These are phyloP conservation scores for Alternaria metachromatica DNA, from an alignment of 2,329 filamentous ascomycete species.

Conservation along the genomic window DNA sequence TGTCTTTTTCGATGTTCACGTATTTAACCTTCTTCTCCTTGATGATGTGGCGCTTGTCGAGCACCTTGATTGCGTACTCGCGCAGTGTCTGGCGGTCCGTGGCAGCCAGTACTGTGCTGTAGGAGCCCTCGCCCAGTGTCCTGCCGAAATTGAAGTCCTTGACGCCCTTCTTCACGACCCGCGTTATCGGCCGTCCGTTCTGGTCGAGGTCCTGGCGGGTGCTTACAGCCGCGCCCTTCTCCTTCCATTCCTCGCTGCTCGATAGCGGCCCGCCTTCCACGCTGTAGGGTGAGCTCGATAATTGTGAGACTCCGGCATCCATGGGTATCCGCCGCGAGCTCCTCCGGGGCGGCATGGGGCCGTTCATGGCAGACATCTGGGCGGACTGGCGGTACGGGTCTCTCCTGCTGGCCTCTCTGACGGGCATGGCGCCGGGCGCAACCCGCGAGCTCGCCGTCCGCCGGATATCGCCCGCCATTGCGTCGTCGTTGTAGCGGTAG, in stretches of 20 bases:
- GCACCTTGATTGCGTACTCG: slow-evolving; percentile 96
- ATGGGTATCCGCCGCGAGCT: slow-evolving; percentile 75
- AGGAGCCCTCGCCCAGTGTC: slow-evolving; percentile 92
- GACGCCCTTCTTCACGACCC: slow-evolving; percentile 94
- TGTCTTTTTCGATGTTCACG: slow-evolving; percentile 99
- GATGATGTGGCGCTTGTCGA: slow-evolving; percentile 98
- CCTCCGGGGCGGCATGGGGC: slow-evolving; percentile 74
- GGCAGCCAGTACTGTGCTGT: slow-evolving; percentile 92
- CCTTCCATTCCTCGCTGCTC: slow-evolving; percentile 93
- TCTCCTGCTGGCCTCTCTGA: slow-evolving; percentile 72
- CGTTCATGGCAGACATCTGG: slow-evolving; percentile 63
- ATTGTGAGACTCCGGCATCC: slow-evolving; percentile 44
- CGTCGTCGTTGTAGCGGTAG: slow-evolving; percentile 57
- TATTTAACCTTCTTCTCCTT: slow-evolving; percentile 99
- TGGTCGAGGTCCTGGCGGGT: slow-evolving; percentile 84
- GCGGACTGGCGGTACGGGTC: slow-evolving; percentile 69
- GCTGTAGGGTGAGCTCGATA: slow-evolving; percentile 55
- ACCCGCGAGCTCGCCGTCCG: slow-evolving; percentile 70
- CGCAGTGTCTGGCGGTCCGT: slow-evolving; percentile 93
- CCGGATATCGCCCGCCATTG: slow-evolving; percentile 43
- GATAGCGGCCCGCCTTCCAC: slow-evolving; percentile 64
- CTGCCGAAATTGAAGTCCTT: slow-evolving; percentile 95
- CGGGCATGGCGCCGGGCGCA: slow-evolving; percentile 65
- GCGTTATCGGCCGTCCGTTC: slow-evolving; percentile 79
- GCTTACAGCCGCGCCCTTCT: slow-evolving; percentile 86